Base-by-base conservation (phyloP, 2,329 filamentous ascomycete genomes). In the Akanthomyces muscarius region DNA sequence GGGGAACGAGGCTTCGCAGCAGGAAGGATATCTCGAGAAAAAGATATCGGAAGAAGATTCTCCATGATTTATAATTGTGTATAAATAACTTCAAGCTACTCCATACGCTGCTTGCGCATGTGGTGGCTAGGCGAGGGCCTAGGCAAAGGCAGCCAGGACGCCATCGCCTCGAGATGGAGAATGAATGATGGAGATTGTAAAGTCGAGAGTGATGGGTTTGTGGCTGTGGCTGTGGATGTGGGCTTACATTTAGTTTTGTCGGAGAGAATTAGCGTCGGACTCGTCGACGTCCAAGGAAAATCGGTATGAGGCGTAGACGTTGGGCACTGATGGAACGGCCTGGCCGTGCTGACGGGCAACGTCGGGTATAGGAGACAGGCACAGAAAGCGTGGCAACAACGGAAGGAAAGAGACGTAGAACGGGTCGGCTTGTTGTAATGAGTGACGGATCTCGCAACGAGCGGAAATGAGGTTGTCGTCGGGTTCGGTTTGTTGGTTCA, bases 401-500 rank as follows among this genome's bases (percentile, higher is more conserved):
- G 25, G 33, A 21, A 13, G 16, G n/a, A 16, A 23, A 33, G 30
- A 44, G 33, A 23, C 33, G 33, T 36, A 7, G 8, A 36, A 7
- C 25, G 3, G 30, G 54, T 47, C 41, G 42, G 21, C 23, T 44
- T 30, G 25, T 45, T 14, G 13, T 23, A 45, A 56, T 33, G 25
- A 41, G 28, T 11, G 41, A 2, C 5, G 11, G 23, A 16, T 23
- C 16, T 36, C 28, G 54, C 18, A 56, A 23, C 5, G 28, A 36
- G 16, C 5, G 5, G 16, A 42, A 30, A 21, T 7, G 16, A 59
- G 44, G 42, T 51, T 51, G 28, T 54, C 45, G 55, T 50, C 55
- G 55, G 55, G n/a, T 38, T 50, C 33, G 55, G 44, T 14, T 58
- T 50, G 44, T 41, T 48, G 55, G 55, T 47, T 58, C 21, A 1